phyloP scores from a whole-genome alignment of 768 basidiomycete species.

The Cystobasidium onofrii region DNA sequence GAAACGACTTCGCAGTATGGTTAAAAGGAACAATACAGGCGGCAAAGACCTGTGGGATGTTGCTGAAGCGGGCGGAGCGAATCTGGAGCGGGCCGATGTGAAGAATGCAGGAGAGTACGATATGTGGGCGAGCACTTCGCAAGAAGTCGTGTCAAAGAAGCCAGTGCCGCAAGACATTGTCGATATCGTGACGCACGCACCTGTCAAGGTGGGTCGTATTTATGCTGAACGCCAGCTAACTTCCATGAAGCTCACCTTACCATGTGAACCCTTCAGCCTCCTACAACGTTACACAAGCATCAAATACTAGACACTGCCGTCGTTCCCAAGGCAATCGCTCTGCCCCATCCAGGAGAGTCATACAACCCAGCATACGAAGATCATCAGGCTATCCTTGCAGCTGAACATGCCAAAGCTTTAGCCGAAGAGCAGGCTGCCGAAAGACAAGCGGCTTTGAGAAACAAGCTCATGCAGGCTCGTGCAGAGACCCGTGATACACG shows the following conservation, averaged over 20 bases:
- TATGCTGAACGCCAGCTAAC: background rate
- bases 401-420: constrained; percentile 34
- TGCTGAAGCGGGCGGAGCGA: constrained; percentile 9
- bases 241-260: background rate
- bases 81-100: constrained; percentile 21
- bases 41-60: constrained; percentile 37
- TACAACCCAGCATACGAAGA: constrained; percentile 39
- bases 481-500: background rate
- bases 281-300: constrained; percentile 32
- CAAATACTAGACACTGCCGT: constrained; percentile 17
- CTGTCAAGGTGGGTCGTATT: background rate
- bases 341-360: constrained; percentile 40
- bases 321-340: constrained; percentile 31
- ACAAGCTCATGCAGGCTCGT: constrained; percentile 7
- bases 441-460: constrained; percentile 31
- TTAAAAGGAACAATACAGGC: constrained; percentile 25
- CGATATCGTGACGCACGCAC: background rate
- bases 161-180: constrained; percentile 9
- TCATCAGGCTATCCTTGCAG: constrained; percentile 39
- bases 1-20: constrained; percentile 35
- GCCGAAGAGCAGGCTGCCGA: constrained; percentile 34
- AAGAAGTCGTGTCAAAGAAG: background rate
- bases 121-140: constrained; percentile 34
- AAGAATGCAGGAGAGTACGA: constrained; percentile 36
- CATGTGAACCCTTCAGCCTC: constrained; percentile 27